Evolutionary conservation across 2,329 filamentous ascomycete species (phyloP), one percentile per base, ranked within the genome.

Genomic region (Colletotrichum sp.): DNA sequence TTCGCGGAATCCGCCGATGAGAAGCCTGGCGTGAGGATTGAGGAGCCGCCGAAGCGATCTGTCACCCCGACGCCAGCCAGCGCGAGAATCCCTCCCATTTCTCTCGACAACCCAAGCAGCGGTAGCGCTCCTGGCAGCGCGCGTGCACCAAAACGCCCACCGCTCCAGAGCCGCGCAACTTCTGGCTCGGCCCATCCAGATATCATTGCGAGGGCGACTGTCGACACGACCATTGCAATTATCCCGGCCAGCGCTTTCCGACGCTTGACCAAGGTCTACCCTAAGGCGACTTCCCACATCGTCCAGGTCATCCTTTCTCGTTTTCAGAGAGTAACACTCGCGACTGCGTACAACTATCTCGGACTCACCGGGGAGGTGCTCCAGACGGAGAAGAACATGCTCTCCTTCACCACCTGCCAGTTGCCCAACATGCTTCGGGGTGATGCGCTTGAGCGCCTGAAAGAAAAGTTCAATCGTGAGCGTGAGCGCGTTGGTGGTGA

Each of bases 151-250:
- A 82, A 80, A 34, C 85, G 87, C 26, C 89, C 89, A 4, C 75
- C 78, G 6, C 79, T 85, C 59, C 84, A 85, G 15, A 88, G 88
- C 77, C 86, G 89, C 71, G 82, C 82, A 18, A 85, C 87, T 36
- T 91, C 92, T 13, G 94, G 93, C 78, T 99, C 97, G 16, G 96
- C 95, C 0, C 97, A 99, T 85, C 97, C 97, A 13, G 97, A 99
- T 81, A 97, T 99, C 77, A 95, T 99, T 78, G 97, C 96, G n/a
- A 92, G 97, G 78, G 97, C 97, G 8, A 98, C 96, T 18, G 94
- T 98, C 28, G 98, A 99, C 82, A 99, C 97, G 0, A 99, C 98
- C 0, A 98, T 99, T 84, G 97, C 97, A 8, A 98, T 99, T 78
- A 99, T 99, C 73, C 98, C 98, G 2, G 97, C 97, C 1, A 98